These are phyloP conservation scores for Cercospora berteroae DNA, from an alignment of 2,329 filamentous ascomycete genomes.

Conservation along the genomic window DNA sequence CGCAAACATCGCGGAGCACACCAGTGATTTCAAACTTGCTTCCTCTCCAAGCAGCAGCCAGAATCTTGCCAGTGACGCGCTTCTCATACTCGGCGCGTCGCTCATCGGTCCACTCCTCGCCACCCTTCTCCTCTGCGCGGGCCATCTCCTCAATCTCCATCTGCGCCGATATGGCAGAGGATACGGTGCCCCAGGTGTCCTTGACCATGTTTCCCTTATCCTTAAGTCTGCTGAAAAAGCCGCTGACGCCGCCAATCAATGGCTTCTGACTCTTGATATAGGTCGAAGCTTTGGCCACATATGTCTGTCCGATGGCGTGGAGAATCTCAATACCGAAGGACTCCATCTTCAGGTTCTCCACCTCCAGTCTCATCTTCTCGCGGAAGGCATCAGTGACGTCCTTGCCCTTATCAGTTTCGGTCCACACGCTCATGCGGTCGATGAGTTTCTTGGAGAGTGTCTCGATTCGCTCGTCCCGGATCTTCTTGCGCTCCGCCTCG, in stretches of 20 bases:
- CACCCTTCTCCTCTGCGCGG: constrained; percentile 87
- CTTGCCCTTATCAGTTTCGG: constrained; percentile 84
- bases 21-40: constrained; percentile 98
- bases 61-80: constrained; percentile 93
- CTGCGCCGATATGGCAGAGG: constrained; percentile 92
- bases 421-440: constrained; percentile 90
- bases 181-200: constrained; percentile 98
- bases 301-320: constrained; percentile 89
- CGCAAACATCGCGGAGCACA: constrained; percentile 91
- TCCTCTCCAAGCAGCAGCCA: constrained; percentile 92
- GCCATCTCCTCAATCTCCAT: constrained; percentile 99
- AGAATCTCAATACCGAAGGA: constrained; percentile 95
- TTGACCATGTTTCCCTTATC: constrained; percentile 97
- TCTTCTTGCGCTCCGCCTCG: constrained; percentile 77
- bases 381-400: constrained; percentile 89
- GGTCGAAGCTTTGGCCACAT: constrained; percentile 79
- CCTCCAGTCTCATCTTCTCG: constrained; percentile 89
- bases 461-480: constrained; percentile 86
- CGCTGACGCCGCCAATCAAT: constrained; percentile 74
- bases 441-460: constrained; percentile 80
- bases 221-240: constrained; percentile 90
- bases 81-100: constrained; percentile 94
- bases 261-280: constrained; percentile 96
- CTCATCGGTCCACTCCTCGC: constrained; percentile 98
- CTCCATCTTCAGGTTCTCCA: constrained; percentile 99